A percentile compares a stretch with the other conserved stretches of the same genome.
These are phyloP conservation scores for Leishmania major DNA, from an alignment of 208 protist species.

Conservation along the genomic window DNA sequence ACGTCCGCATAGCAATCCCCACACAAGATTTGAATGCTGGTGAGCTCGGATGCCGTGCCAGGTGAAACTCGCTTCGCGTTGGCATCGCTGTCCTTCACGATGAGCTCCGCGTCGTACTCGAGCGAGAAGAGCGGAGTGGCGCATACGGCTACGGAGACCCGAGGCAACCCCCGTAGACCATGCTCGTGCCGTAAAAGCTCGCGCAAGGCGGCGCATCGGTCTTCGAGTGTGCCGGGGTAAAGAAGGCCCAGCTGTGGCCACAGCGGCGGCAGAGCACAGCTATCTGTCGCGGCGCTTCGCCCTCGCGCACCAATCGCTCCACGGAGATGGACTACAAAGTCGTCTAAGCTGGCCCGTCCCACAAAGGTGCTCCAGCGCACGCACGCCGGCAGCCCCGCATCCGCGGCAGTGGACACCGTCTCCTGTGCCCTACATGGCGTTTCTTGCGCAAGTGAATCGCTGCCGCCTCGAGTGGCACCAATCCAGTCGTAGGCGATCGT, in stretches of 20 bases:
- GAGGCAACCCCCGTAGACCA: conserved; percentile 8
- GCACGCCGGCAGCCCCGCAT: not conserved
- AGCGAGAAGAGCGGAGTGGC: not conserved
- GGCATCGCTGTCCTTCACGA: not conserved
- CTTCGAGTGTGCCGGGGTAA: not conserved
- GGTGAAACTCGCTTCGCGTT: not conserved
- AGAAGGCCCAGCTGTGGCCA: conserved; percentile 14
- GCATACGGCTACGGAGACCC: not conserved
- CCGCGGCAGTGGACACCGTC: not conserved
- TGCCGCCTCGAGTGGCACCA: conserved; percentile 2
- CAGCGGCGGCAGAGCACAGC: conserved; percentile 18
- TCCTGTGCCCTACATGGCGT: not conserved
- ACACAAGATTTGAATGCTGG: conserved; percentile 1
- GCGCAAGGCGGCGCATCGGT: not conserved
- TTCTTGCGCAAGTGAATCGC: not conserved
- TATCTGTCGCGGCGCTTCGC: not conserved
- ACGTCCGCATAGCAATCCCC: conserved; percentile 13
- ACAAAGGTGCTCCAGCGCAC: conserved; percentile 16
- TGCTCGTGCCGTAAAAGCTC: conserved; percentile 12
- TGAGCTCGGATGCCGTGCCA: not conserved
- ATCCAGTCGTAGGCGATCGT: conserved; percentile 30
- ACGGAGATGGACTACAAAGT: not conserved
- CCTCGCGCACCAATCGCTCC: not conserved
- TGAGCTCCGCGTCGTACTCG: conserved; percentile 11
- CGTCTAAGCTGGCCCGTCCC: conserved; percentile 5